Conservation (phyloP, 495 filamentous ascomycete species). For the Neurospora cerealis region DNA sequence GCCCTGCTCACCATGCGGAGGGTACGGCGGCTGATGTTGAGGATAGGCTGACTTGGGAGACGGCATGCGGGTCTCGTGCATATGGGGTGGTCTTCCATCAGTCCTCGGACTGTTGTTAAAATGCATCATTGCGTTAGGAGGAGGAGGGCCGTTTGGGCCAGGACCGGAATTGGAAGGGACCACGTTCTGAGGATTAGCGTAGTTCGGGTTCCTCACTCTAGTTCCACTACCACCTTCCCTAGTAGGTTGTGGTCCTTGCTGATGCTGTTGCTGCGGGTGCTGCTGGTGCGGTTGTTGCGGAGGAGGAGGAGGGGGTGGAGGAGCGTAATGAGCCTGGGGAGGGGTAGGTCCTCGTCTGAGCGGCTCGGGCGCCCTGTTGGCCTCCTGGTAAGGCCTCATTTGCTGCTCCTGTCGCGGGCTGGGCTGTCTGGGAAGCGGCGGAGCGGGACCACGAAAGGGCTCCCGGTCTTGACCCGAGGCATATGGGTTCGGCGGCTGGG, state of each 20-base stretch:
- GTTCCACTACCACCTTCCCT: constrained; percentile 12
- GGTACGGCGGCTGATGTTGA: constrained; percentile 67
- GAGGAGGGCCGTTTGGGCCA: constrained; percentile 30
- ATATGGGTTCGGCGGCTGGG: constrained; percentile 64
- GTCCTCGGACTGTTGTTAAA: constrained; percentile 75
- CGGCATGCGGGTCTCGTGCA: constrained; percentile 74
- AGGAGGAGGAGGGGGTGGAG: constrained; percentile 43
- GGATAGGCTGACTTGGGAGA: constrained; percentile 77
- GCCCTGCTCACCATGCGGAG: constrained; percentile 50
- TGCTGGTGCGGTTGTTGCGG: constrained; percentile 41
- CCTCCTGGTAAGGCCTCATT: constrained; percentile 65
- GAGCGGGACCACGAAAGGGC: constrained; percentile 47
- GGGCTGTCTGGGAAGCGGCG: constrained; percentile 54
- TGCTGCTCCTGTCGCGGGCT: constrained; percentile 64
- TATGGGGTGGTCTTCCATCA: constrained; percentile 58
- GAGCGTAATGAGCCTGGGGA: constrained; percentile 52
- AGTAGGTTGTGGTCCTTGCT: constrained; percentile 17
- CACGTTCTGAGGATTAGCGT: constrained; percentile 48
- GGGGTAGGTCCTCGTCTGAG: constrained; percentile 34
- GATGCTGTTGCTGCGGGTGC: constrained; percentile 31
- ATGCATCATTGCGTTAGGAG: constrained; percentile 67
- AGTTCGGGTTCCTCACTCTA: constrained; percentile 63
- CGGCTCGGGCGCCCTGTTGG: constrained; percentile 38
- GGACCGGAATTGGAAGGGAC: constrained; percentile 16
- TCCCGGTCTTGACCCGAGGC: constrained; percentile 53